These are phyloP conservation scores for Senecio squalidus DNA, from an alignment of 140 eudicot genomes.

Conservation along the genomic window DNA sequence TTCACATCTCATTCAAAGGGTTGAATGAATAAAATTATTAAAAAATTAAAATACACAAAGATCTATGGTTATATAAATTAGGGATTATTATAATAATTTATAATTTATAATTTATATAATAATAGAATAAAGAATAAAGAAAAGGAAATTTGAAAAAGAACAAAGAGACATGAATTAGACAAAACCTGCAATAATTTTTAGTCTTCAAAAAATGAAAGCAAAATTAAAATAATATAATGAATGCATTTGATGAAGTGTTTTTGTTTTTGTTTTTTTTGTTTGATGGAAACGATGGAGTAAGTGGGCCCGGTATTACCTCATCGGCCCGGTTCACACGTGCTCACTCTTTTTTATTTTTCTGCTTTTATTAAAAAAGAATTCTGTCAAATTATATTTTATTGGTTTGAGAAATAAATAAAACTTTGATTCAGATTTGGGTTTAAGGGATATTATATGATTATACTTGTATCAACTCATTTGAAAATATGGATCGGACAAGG, in stretches of 20 bases:
- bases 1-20: slow-evolving; percentile 26
- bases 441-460: no score
- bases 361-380: not conserved
- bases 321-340: slow-evolving; percentile 28
- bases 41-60: slow-evolving; percentile 11
- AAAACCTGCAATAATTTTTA: slow-evolving; percentile 17
- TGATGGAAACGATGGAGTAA: slow-evolving; percentile 20
- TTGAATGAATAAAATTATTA: slow-evolving; percentile 12
- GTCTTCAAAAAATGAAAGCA: slow-evolving; percentile 14
- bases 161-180: slow-evolving; percentile 14
- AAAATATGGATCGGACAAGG: no score
- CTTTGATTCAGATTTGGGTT: no score
- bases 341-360: not conserved
- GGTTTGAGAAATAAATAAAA: not conserved
- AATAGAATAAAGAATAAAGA: slow-evolving; percentile 4
- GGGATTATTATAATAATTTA: not conserved
- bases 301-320: slow-evolving; percentile 29
- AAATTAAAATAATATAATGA: no score
- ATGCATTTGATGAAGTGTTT: no score
- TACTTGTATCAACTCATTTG: no score
- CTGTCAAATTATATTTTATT: not conserved
- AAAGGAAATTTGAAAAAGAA: slow-evolving; percentile 13
- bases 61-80: slow-evolving; percentile 3
- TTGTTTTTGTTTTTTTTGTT: slow-evolving; percentile 1
- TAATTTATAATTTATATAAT: not conserved